phyloP scores from a whole-genome alignment of 805 yeast genomes.

The Metschnikowia amazonensis region DNA sequence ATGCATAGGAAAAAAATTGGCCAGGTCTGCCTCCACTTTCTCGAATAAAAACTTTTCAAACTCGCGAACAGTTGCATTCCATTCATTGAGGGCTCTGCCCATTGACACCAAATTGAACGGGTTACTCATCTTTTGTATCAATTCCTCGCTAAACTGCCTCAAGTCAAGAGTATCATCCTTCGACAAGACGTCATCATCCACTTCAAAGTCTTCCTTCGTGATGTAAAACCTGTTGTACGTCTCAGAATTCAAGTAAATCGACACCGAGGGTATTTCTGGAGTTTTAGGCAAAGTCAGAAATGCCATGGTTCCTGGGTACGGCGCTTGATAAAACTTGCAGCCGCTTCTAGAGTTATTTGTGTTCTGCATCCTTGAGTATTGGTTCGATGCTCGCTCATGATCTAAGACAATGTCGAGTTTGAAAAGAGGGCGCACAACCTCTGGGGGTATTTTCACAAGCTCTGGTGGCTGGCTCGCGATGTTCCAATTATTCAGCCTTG shows the following conservation, averaged over 20 bases:
- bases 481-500: slow-evolving; percentile 10
- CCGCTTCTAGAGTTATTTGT: slow-evolving; percentile 8
- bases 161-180: slow-evolving; percentile 9
- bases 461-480: slow-evolving; percentile 39
- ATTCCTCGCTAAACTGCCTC: slow-evolving; percentile 1
- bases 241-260: slow-evolving; percentile 25
- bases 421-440: slow-evolving; percentile 42
- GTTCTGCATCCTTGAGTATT: slow-evolving; percentile 15
- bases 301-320: slow-evolving; percentile 1
- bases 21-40: slow-evolving; percentile 22
- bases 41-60: slow-evolving; percentile 39
- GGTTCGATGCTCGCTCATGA: slow-evolving; percentile 37
- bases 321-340: slow-evolving; percentile 9
- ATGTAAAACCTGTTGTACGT: slow-evolving; percentile 26
- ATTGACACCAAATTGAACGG: slow-evolving; percentile 17
- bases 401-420: slow-evolving; percentile 45
- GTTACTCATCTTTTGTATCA: neutral
- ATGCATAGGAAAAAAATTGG: slow-evolving; percentile 10
- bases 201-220: slow-evolving; percentile 20
- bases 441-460: slow-evolving; percentile 42
- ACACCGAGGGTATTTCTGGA: slow-evolving; percentile 15
- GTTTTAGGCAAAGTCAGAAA: slow-evolving; percentile 14
- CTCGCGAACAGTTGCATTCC: slow-evolving; percentile 45
- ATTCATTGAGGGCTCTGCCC: slow-evolving; percentile 52
- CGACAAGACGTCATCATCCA: slow-evolving; percentile 14